These are phyloP conservation scores for Globisporangium acanthophoron DNA, from an alignment of 352 stramenopile species.

Conservation along the genomic window DNA sequence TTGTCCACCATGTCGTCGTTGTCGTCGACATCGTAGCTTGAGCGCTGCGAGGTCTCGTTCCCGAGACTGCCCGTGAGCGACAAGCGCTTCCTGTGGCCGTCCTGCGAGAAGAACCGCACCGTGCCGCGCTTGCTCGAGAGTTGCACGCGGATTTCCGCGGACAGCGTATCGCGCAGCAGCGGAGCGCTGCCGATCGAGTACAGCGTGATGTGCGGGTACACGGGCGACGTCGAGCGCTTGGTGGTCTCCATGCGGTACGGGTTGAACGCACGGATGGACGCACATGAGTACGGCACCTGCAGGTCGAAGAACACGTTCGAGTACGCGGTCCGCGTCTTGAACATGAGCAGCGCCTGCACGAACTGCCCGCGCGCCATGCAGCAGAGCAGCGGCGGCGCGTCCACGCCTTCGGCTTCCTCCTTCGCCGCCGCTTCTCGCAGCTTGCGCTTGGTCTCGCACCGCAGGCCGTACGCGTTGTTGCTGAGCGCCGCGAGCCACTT, in stretches of 20 bases:
- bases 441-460: constrained; percentile 25
- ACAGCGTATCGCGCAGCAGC: constrained; percentile 48
- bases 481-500: constrained; percentile 58
- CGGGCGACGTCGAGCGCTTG: constrained; percentile 41
- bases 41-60: not conserved
- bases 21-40: constrained; percentile 6
- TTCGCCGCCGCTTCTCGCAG: not conserved
- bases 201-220: constrained; percentile 65
- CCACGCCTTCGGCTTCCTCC: constrained; percentile 1
- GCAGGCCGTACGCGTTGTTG: constrained; percentile 43
- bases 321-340: constrained; percentile 64
- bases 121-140: constrained; percentile 34
- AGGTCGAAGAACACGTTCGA: constrained; percentile 79
- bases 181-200: constrained; percentile 48
- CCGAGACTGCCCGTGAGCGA: constrained; percentile 5
- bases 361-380: constrained; percentile 69
- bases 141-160: constrained; percentile 21
- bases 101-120: constrained; percentile 17
- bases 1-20: not conserved
- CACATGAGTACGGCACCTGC: constrained; percentile 76
- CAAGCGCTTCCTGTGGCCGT: constrained; percentile 10
- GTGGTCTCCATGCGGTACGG: constrained; percentile 55
- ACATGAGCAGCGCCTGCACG: constrained; percentile 64
- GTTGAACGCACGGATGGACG: constrained; percentile 71
- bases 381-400: constrained; percentile 36